phyloP scores from a whole-genome alignment of 2,329 filamentous ascomycete genomes.

The Clarireedia homoeocarpa region DNA sequence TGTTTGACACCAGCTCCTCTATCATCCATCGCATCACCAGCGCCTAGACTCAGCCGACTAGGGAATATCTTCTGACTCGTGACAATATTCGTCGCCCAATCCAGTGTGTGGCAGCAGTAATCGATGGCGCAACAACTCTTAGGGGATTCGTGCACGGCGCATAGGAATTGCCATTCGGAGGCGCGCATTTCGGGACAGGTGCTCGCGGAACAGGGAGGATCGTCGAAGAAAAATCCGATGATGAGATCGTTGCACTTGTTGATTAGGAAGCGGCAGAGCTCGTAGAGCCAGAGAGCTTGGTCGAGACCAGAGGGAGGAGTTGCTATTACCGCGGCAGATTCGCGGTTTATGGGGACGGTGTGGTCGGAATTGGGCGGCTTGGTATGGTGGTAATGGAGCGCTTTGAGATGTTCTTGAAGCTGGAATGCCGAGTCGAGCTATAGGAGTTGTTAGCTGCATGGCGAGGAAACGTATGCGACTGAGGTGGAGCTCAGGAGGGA shows the following conservation, averaged over 20 bases:
- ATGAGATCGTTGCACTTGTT: constrained; percentile 91
- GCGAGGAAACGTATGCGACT: constrained; percentile 4
- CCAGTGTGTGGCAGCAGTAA: constrained; percentile 97
- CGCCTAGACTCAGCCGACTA: constrained; percentile 48
- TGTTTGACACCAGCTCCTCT: constrained; percentile 65
- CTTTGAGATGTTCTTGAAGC: constrained; percentile 92
- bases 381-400: constrained; percentile 78
- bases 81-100: constrained; percentile 93
- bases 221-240: constrained; percentile 86
- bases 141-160: constrained; percentile 91
- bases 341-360: constrained; percentile 64
- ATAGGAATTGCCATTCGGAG: constrained; percentile 97
- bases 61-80: constrained; percentile 95
- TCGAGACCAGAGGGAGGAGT: constrained; percentile 76
- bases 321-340: constrained; percentile 68
- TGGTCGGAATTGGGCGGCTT: constrained; percentile 48
- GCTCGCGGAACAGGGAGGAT: constrained; percentile 75
- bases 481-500: not conserved
- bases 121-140: constrained; percentile 98
- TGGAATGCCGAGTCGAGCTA: constrained; percentile 97
- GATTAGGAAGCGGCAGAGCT: constrained; percentile 92
- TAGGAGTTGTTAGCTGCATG: constrained; percentile 15
- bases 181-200: constrained; percentile 98
- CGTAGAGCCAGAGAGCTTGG: constrained; percentile 89
- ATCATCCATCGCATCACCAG: constrained; percentile 43